Evolutionary conservation across 2,329 filamentous ascomycete species (phyloP), one percentile per base, ranked within the genome.

Genomic region (Calonectria fujianensis): DNA sequence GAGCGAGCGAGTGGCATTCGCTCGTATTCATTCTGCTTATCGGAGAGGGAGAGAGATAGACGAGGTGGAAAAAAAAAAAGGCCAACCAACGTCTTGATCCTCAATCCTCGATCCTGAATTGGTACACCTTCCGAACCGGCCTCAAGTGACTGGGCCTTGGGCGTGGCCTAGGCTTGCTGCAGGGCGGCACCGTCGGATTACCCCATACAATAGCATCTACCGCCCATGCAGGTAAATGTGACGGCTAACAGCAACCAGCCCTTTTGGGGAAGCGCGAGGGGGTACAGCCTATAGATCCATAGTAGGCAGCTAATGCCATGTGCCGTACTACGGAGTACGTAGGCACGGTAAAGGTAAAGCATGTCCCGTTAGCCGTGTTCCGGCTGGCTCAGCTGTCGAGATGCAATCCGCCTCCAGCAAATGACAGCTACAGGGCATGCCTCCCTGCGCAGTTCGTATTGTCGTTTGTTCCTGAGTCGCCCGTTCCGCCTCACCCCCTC

Each of bases 131-230:
- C 57, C 57, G 57, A 63, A 24, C 57, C 41, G 57, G 57, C 37
- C 35, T 63, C 35, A 20, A 57, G n/a, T 24, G 45, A 13, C 27
- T 31, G 57, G 45, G 57, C 18, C 52, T 35, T 57, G 51, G 29
- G 4, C 11, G n/a, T 41, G 57, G 57, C 24, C 37, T 41, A 37
- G 57, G 57, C 57, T 41, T 29, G 11, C 24, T 41, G 65, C 52
- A 51, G 51, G 48, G 51, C 52, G 52, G 65, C 27, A 61, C 35
- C 41, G 57, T 63, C 39, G 57, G 48, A 52, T 63, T 70, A 70
- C 68, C 68, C 68, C 68, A 63, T 63, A 63, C 57, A 63, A 70
- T 70, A 64, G 41, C 59, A 70, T 70, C 68, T 70, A 59, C 68
- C 68, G 39, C 37, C 32, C 54, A 69, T 69, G 67, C 67, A 69